Conservation (phyloP, 2,329 filamentous ascomycete species). For the Exophiala viscosa region DNA sequence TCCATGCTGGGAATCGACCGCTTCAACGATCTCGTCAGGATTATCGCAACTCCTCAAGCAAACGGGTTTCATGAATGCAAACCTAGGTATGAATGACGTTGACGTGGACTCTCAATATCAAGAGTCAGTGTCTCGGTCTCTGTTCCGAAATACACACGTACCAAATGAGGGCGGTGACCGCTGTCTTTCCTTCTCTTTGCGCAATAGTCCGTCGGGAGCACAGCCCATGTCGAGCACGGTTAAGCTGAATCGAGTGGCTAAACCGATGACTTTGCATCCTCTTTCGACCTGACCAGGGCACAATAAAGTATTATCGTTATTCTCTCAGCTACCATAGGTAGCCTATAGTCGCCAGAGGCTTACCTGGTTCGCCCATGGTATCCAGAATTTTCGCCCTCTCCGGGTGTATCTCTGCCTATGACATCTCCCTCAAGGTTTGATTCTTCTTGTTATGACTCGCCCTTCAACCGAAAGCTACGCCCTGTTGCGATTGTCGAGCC, state of each 20-base stretch:
- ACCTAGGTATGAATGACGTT: not conserved
- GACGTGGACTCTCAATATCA: not conserved
- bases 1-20: too few species aligned
- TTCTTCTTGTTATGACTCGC: not conserved
- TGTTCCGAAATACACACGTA: too few species aligned
- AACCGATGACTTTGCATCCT: too few species aligned
- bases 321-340: not conserved
- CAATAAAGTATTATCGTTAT: not conserved
- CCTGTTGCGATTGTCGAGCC: slow-evolving; percentile 1
- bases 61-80: too few species aligned
- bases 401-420: not conserved
- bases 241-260: not conserved
- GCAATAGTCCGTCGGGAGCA: slow-evolving; percentile 1
- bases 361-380: not conserved
- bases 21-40: too few species aligned
- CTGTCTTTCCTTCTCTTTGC: not conserved
- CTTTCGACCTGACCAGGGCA: not conserved
- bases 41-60: too few species aligned
- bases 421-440: not conserved
- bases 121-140: too few species aligned
- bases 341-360: not conserved
- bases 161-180: too few species aligned
- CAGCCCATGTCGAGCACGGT: slow-evolving; percentile 2
- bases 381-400: not conserved
- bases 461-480: not conserved